phyloP scores from a whole-genome alignment of 192 early-diverging fungal genomes.

The Coemansia sp. region DNA sequence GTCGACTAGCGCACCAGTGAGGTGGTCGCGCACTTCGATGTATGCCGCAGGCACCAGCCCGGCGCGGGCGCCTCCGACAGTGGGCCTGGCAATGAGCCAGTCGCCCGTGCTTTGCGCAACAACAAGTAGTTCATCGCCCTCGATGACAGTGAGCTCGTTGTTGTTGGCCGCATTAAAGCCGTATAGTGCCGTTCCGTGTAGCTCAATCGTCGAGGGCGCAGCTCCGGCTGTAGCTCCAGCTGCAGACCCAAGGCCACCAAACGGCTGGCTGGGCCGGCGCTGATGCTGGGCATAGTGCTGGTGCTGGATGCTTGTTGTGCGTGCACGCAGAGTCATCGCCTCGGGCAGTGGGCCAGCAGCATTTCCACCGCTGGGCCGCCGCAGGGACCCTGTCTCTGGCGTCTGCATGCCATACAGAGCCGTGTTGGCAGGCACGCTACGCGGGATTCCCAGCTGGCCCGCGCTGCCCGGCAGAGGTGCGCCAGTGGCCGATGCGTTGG shows the following conservation, averaged over 20 bases:
- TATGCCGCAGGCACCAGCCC: conserved; percentile 72
- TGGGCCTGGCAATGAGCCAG: conserved; percentile 74
- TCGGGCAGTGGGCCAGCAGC: conserved; percentile 1
- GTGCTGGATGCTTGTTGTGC: conserved; percentile 42
- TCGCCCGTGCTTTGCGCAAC: conserved; percentile 74
- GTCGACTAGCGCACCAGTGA: conserved; percentile 56
- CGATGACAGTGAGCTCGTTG: conserved; percentile 65
- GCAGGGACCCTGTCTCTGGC: conserved; percentile 11
- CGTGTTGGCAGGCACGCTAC: conserved; percentile 12
- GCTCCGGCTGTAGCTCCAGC: neutral
- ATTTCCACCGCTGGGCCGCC: conserved; percentile 23
- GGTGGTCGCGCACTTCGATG: conserved; percentile 66
- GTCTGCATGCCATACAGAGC: conserved; percentile 6
- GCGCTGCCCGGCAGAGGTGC: neutral
- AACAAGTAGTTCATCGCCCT: conserved; percentile 66
- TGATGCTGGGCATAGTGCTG: conserved; percentile 18
- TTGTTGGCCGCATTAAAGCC: conserved; percentile 65
- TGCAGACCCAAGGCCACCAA: conserved; percentile 4
- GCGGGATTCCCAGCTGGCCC: conserved; percentile 24
- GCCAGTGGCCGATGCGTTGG: conserved; percentile 25
- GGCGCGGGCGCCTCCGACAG: conserved; percentile 55
- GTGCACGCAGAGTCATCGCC: conserved; percentile 33
- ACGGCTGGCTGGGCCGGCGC: conserved; percentile 23
- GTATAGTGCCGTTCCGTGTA: conserved; percentile 68
- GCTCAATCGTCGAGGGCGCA: conserved; percentile 23